Evolutionary conservation across 2,329 filamentous ascomycete species (phyloP).

Genomic region (Tolypocladium album): DNA sequence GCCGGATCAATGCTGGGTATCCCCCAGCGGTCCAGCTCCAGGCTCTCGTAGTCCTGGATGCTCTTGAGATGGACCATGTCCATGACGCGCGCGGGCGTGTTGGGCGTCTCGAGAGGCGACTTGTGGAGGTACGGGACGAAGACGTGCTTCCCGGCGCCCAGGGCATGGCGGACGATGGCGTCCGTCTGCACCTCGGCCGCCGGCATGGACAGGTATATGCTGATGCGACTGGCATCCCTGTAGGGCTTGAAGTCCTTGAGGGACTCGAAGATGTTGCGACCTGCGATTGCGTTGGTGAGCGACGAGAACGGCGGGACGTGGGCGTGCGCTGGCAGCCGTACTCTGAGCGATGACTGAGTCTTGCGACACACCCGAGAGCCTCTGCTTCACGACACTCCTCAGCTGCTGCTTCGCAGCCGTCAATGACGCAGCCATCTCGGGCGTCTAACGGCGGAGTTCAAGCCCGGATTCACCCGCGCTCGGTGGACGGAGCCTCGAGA

Average conservation of each 20-base stretch:
- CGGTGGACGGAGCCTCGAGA: not conserved
- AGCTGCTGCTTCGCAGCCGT: slow-evolving; percentile 66
- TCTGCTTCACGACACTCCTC: slow-evolving; percentile 57
- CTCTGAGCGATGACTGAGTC: slow-evolving; percentile 60
- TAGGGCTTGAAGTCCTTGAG: slow-evolving; percentile 65
- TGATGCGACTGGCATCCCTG: slow-evolving; percentile 61
- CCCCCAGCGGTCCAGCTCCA: slow-evolving; percentile 78
- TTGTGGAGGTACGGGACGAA: slow-evolving; percentile 85
- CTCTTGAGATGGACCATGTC: slow-evolving; percentile 80
- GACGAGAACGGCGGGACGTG: not conserved
- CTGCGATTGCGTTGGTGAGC: slow-evolving; percentile 30
- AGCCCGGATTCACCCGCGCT: not conserved
- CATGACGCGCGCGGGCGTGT: slow-evolving; percentile 63
- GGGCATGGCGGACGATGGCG: slow-evolving; percentile 69
- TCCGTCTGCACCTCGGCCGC: slow-evolving; percentile 76
- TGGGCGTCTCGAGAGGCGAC: slow-evolving; percentile 31
- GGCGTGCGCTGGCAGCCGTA: slow-evolving; percentile 27
- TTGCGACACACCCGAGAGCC: slow-evolving; percentile 49
- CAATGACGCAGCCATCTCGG: slow-evolving; percentile 41
- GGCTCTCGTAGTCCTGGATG: slow-evolving; percentile 64
- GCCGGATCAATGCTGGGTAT: slow-evolving; percentile 73
- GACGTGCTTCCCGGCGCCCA: slow-evolving; percentile 68
- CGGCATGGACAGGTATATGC: slow-evolving; percentile 91
- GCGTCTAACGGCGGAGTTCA: not conserved
- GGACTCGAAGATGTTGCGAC: slow-evolving; percentile 50